Evolutionary conservation across 345 rosid genomes (phyloP), one percentile per base, ranked within the genome.

Genomic region (Ceriops zippeliana): DNA sequence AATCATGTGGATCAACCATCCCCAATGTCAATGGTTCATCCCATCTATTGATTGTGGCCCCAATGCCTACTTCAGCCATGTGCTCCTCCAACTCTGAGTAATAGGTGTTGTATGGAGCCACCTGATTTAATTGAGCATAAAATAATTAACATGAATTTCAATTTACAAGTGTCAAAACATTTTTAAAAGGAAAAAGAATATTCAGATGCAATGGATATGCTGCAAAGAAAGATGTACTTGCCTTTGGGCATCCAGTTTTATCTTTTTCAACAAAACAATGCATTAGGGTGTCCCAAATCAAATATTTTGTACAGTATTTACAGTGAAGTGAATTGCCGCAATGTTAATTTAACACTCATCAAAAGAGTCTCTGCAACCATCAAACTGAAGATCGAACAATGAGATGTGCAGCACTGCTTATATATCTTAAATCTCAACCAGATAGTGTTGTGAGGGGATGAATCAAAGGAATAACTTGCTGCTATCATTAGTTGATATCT

Each of bases 21-120:
- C 98, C 99, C 74, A 92, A 77, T 49, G 91, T 78, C 82, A 92
- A 80, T 59, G 92, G 90, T 76, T 90, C 92, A 81, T 90, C 86
- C 99, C 99, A 96, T 75, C 81, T 85, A 84, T 92, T 96, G 75
- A 86, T 79, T 31, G 78, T 86, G 81, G 87, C 85, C 63, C 83
- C 86, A 77, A 96, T 76, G 73, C 97, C 98, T 35, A 82, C 92
- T 75, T 92, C 95, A 26, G 78, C 77, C 96, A 96, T 83, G 84
- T 96, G 97, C 73, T 86, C 92, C 88, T 83, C 96, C 89, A 96
- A 81, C 74, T 85, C 88, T 68, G 96, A 78, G 78, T 92, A 90
- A 83, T 81, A 92, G 42, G 98, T 87, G 81, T 96, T 96, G 72
- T 92, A 96, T 54, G 98, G 98, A 61, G 97, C 98, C 73, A 96